Base-by-base conservation (phyloP, 371 early-diverging fungal species). In the Rhizopus delemar region DNA sequence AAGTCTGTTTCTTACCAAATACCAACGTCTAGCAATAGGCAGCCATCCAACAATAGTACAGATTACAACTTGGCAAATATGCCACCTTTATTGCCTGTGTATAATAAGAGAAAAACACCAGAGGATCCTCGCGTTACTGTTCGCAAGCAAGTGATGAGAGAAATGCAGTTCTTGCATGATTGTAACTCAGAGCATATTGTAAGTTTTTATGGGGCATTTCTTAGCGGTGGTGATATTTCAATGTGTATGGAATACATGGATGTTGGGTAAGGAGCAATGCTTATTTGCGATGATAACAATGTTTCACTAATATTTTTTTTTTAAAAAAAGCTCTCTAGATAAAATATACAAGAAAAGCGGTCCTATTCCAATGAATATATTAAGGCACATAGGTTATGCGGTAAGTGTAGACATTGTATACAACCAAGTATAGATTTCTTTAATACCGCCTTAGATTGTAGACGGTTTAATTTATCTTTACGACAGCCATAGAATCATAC, bases 211-310 rank as follows among this genome's bases (percentile, higher is more conserved):
- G 93, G 93, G 38, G 91, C 93, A 11, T 93, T 87, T 67, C 73
- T 85, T 63, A 77, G 78, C 63, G 88, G 87, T 41, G 81, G 85
- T n/a, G 88, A 90, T 71, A 83, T 93, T 61, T 86, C 83, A 33
- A 88, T 91, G 58, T 91, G 90, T 75, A 90, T 93, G 90, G 93
- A 92, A 71, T 89, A 81, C 70, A 90, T 93, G 90, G 86, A 88
- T 62, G 74, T 84, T 51, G 89, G 90, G 78, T 84, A 81, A 60
- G 51, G 22, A 8, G 5, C 3, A 6, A 5, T 16, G 11, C 11
- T 7, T 28, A 16, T 7, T 7, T 31, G 11, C 0, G 22, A 22
- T 2, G 22, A 2, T 22, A 22, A n/a, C 15, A 7, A 6, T 6
- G 29, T 55, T 16, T 33, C 2, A 11, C 32, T 51, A 35, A 36